Percentiles rank a stretch among this genome's conserved stretches.
phyloP scores from a whole-genome alignment of 169 alveolate genomes.

The Eimeria brunetti region DNA sequence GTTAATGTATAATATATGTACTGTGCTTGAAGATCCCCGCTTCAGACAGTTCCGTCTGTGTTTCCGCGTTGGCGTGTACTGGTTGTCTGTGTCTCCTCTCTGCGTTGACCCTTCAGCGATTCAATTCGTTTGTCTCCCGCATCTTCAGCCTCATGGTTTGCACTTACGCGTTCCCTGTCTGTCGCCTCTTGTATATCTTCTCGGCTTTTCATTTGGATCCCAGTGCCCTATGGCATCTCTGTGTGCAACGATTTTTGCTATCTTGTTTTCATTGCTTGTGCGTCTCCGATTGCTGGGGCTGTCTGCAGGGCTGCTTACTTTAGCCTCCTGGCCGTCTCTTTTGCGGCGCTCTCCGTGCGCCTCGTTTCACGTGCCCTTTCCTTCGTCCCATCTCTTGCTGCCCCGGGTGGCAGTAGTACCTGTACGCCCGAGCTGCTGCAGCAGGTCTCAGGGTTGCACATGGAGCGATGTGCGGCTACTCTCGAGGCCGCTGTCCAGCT shows the following conservation, averaged over 20 bases:
- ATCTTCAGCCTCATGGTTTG: not conserved
- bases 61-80: not conserved
- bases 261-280: not conserved
- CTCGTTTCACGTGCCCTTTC: conserved; percentile 35
- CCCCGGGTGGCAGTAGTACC: not conserved
- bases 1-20: too few relatives aligned
- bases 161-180: not conserved
- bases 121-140: not conserved
- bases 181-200: not conserved
- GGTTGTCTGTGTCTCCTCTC: not conserved
- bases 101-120: not conserved
- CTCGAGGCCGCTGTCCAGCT: conserved; percentile 53
- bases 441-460: conserved; percentile 28
- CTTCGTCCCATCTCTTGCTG: not conserved
- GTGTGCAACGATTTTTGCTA: not conserved
- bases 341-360: conserved; percentile 30
- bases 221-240: not conserved
- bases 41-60: not conserved
- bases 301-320: conserved; percentile 58
- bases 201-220: not conserved
- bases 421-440: conserved; percentile 29
- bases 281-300: not conserved
- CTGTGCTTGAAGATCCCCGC: not conserved
- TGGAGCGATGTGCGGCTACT: conserved; percentile 52
- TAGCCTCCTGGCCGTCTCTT: conserved; percentile 3